phyloP scores from a whole-genome alignment of 805 yeast species.

The Helenozyma baotianmanensis region DNA sequence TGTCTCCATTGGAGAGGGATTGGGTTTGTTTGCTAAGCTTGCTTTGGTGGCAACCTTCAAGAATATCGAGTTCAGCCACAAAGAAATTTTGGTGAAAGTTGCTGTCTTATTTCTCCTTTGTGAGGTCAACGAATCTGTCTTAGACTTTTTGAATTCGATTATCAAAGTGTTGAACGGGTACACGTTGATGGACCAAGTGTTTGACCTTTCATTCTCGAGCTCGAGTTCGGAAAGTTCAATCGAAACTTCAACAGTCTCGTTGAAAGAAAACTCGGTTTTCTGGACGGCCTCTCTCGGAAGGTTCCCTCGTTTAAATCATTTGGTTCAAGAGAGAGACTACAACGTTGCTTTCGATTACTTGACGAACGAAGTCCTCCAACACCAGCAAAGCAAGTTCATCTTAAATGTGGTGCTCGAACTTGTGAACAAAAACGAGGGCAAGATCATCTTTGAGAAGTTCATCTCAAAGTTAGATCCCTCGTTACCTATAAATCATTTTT shows the following conservation, averaged over 20 bases:
- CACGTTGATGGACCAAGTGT: slow-evolving; percentile 18
- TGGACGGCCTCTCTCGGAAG: slow-evolving; percentile 25
- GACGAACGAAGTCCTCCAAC: slow-evolving; percentile 9
- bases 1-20: slow-evolving; percentile 7
- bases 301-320: slow-evolving; percentile 13
- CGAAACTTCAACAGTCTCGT: slow-evolving; percentile 11
- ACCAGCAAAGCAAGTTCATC: slow-evolving; percentile 4
- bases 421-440: slow-evolving; percentile 11
- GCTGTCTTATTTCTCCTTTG: slow-evolving; percentile 28
- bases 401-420: slow-evolving; percentile 12
- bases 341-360: slow-evolving; percentile 27
- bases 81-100: slow-evolving; percentile 24
- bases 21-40: slow-evolving; percentile 22
- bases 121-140: slow-evolving; percentile 26
- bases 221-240: slow-evolving; percentile 10
- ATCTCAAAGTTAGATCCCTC: slow-evolving; percentile 15
- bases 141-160: slow-evolving; percentile 21
- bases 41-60: slow-evolving; percentile 23
- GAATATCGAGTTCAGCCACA: slow-evolving; percentile 26
- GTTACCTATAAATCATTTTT: slow-evolving; percentile 21
- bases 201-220: slow-evolving; percentile 23
- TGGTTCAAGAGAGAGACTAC: slow-evolving; percentile 16
- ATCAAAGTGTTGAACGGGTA: slow-evolving; percentile 24
- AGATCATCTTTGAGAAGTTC: slow-evolving; percentile 6
- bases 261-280: slow-evolving; percentile 25